Evolutionary conservation across 2,329 filamentous ascomycete species (phyloP).

Genomic region (Penicillium sclerotiorum): DNA sequence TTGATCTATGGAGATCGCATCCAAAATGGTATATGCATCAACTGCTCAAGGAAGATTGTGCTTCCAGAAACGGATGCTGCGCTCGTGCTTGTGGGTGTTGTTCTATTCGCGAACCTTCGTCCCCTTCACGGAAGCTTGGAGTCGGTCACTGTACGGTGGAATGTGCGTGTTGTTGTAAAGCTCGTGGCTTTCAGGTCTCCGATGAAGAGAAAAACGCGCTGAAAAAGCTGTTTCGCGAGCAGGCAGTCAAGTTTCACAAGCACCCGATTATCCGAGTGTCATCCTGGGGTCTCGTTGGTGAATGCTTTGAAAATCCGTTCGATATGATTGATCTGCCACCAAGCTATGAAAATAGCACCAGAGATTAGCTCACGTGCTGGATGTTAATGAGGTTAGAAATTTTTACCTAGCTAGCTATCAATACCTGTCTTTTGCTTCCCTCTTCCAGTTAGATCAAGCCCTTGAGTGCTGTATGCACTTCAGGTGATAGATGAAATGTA

Average conservation of each 20-base stretch:
- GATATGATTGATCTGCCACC: not conserved
- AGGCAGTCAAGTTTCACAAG: not conserved
- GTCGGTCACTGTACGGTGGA: slow-evolving; percentile 4
- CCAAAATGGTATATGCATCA: slow-evolving; percentile 7
- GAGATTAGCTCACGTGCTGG: too few species aligned
- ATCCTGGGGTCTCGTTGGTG: not conserved
- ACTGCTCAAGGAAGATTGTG: not conserved
- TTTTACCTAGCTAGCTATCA: too few species aligned
- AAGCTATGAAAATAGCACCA: not conserved
- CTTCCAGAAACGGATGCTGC: not conserved
- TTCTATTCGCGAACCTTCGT: not conserved
- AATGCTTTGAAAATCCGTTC: not conserved
- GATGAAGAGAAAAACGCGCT: not conserved
- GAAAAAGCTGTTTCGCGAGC: not conserved
- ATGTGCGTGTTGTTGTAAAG: not conserved
- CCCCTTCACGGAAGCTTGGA: not conserved
- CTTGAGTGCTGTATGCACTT: too few species aligned
- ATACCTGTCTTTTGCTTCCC: too few species aligned
- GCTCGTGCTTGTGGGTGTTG: slow-evolving; percentile 2
- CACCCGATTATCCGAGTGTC: not conserved
- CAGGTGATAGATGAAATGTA: too few species aligned
- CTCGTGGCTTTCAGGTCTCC: not conserved
- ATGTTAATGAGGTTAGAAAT: too few species aligned
- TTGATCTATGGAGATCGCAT: slow-evolving; percentile 2
- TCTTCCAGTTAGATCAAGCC: too few species aligned